Evolutionary conservation across 2,329 filamentous ascomycete species (phyloP).

Genomic region (Aphanocladium album): DNA sequence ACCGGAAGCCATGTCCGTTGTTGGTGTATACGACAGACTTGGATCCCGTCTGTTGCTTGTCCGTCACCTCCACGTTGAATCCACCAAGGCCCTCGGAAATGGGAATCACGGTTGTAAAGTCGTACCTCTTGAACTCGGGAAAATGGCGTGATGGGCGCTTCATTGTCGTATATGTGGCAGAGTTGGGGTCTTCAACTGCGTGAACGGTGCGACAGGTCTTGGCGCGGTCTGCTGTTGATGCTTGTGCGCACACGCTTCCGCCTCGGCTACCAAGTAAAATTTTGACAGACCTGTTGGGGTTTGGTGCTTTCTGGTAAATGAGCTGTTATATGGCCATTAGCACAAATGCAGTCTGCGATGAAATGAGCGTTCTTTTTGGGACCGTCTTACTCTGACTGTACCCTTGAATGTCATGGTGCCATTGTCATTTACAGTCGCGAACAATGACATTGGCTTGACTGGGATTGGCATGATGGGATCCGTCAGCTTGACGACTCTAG

Average conservation of each 20-base stretch:
- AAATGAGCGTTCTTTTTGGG: neutral
- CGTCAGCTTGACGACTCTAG: slow-evolving; percentile 20
- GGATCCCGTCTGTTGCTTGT: neutral
- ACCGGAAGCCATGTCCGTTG: neutral
- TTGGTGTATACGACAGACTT: neutral
- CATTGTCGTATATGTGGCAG: neutral
- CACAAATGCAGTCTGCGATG: neutral
- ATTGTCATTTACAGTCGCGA: slow-evolving; percentile 20
- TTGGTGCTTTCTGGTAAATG: neutral
- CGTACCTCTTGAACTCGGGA: neutral
- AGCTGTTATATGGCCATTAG: neutral
- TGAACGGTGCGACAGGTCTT: neutral
- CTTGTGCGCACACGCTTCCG: slow-evolving; percentile 7
- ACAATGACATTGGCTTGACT: slow-evolving; percentile 24
- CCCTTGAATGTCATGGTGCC: slow-evolving; percentile 7
- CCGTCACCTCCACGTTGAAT: slow-evolving; percentile 22
- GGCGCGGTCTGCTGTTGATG: neutral
- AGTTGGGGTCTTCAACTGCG: neutral
- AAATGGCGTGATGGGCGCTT: neutral
- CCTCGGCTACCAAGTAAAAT: slow-evolving; percentile 21
- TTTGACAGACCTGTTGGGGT: slow-evolving; percentile 19
- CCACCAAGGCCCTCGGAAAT: slow-evolving; percentile 18
- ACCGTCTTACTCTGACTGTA: neutral
- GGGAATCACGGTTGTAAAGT: neutral
- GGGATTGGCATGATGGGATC: slow-evolving; percentile 23